These are phyloP conservation scores for Sporothrix schenckii DNA, from an alignment of 2,329 filamentous ascomycete species.

Conservation along the genomic window DNA sequence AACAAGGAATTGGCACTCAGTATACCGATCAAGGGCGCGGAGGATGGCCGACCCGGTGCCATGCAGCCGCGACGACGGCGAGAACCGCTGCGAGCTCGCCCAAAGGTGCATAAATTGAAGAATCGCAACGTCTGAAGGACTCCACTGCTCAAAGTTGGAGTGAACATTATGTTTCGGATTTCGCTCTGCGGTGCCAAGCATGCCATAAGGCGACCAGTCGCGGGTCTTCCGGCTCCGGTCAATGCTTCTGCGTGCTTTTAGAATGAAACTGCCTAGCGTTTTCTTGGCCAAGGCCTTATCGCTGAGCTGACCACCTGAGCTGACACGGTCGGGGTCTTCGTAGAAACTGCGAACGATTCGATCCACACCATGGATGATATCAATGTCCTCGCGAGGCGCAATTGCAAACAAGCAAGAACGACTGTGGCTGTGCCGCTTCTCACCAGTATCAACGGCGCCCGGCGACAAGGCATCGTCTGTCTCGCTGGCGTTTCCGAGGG, in stretches of 20 bases:
- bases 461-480: slow-evolving; percentile 5
- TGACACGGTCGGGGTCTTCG: slow-evolving; percentile 43
- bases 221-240: slow-evolving; percentile 55
- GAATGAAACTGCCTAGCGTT: slow-evolving; percentile 51
- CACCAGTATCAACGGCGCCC: slow-evolving; percentile 38
- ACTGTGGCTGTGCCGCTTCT: slow-evolving; percentile 42
- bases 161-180: not conserved
- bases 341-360: slow-evolving; percentile 58
- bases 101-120: slow-evolving; percentile 72
- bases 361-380: slow-evolving; percentile 55
- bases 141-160: slow-evolving; percentile 48
- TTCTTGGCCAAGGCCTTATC: slow-evolving; percentile 35
- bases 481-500: slow-evolving; percentile 44
- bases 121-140: slow-evolving; percentile 56
- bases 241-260: slow-evolving; percentile 55
- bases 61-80: slow-evolving; percentile 56
- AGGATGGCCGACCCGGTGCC: slow-evolving; percentile 67
- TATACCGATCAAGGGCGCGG: slow-evolving; percentile 63
- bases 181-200: slow-evolving; percentile 43
- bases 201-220: slow-evolving; percentile 55
- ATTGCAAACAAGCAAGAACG: slow-evolving; percentile 64
- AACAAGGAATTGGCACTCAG: slow-evolving; percentile 51
- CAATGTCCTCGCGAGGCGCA: slow-evolving; percentile 57
- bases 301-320: slow-evolving; percentile 36
- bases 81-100: slow-evolving; percentile 61